Evolutionary conservation across 495 filamentous ascomycete species (phyloP), one percentile per base, ranked within the genome.

Genomic region (Aspergillus wentii): DNA sequence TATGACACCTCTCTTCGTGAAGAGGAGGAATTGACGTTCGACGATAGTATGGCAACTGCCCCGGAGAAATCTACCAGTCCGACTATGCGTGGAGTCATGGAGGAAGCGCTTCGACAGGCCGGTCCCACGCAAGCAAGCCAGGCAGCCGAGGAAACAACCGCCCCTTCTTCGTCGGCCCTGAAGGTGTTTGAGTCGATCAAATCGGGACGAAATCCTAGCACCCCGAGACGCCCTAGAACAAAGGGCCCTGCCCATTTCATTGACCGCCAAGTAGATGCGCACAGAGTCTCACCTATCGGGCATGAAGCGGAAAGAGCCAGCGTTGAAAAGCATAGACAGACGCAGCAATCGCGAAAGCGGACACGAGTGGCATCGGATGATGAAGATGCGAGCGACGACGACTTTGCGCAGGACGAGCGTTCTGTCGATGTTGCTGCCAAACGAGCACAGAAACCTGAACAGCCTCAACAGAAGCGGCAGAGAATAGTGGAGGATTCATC

Each of bases 191-290:
- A 41, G n/a, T 30, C 38, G 19, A 19, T 14, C 30, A 30, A 44
- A 25, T 16, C 18, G 10, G 28, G 16, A n/a, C n/a, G n/a, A n/a
- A n/a, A n/a, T n/a, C n/a, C n/a, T n/a, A n/a, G n/a, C n/a, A n/a
- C n/a, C n/a, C n/a, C n/a, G n/a, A n/a, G n/a, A n/a, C n/a, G n/a
- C n/a, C n/a, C n/a, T n/a, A n/a, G n/a, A n/a, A n/a, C 32, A 38
- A 21, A 35, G 22, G 16, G n/a, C 43, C 6, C 46, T 34, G 44
- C 41, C n/a, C 38, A 49, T 4, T 59, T 64, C 22, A 59, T 68
- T 17, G 64, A 68, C 42, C 59, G 53, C 7, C 64, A 68, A 27
- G 25, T 35, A 3, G 48, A 48, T 28, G 64, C 64, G 7, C 35
- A 35, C 5, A 49, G 56, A 8, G 47, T 68, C 2, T 62, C 56